phyloP scores from a whole-genome alignment of 1,139 yeast genomes.

The Wickerhamiella pararugosa region DNA sequence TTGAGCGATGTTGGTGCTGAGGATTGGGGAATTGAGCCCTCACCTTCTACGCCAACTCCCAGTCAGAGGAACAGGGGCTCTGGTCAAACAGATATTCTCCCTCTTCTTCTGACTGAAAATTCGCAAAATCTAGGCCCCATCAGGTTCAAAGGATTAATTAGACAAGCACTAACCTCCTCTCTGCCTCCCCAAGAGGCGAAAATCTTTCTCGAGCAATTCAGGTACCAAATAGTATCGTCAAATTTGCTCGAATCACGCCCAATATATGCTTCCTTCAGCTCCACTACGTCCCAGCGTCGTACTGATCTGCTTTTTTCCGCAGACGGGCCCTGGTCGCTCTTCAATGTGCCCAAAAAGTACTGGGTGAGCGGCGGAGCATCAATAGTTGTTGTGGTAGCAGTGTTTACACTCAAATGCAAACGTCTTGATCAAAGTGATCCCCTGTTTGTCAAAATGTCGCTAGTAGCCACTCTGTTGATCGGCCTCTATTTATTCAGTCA shows the following conservation, averaged over 20 bases:
- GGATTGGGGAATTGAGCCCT: constrained; percentile 21
- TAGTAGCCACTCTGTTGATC: constrained; percentile 20
- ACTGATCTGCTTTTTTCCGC: constrained; percentile 14
- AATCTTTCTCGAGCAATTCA: constrained; percentile 31
- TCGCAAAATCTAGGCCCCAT: constrained; percentile 14
- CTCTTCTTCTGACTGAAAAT: constrained; percentile 11
- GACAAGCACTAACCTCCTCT: constrained; percentile 18
- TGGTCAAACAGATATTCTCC: background rate
- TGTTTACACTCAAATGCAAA: constrained; percentile 16
- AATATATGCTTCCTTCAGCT: constrained; percentile 10
- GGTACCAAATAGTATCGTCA: constrained; percentile 31
- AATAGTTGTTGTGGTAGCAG: constrained; percentile 23
- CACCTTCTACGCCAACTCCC: background rate
- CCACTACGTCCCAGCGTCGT: constrained; percentile 13
- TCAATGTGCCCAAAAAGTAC: constrained; percentile 15
- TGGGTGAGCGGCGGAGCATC: constrained; percentile 28
- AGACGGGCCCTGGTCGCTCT: constrained; percentile 21
- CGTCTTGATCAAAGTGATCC: background rate
- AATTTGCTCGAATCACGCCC: constrained; percentile 27
- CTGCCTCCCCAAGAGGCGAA: constrained; percentile 22
- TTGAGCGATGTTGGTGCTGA: constrained; percentile 19
- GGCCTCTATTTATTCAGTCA: constrained; percentile 22
- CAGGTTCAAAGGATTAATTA: constrained; percentile 18
- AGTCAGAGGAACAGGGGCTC: background rate
- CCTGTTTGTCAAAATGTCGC: constrained; percentile 10